Base-by-base conservation (phyloP, 108 stramenopile species). In the Conticribra weissflogii region DNA sequence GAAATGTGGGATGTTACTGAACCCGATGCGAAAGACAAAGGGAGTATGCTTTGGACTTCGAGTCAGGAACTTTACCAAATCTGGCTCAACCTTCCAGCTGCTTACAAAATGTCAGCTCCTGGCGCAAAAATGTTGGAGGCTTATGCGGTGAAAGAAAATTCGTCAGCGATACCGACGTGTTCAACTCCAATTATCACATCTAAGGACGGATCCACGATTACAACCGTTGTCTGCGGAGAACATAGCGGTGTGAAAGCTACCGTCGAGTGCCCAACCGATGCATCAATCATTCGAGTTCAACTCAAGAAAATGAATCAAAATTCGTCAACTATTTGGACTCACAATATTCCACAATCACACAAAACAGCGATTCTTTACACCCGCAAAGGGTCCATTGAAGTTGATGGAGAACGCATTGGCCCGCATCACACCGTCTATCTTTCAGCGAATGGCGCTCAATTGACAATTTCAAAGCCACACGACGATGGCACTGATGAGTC, bases 1-100 rank as follows among this genome's bases (percentile, higher is more conserved):
- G 94, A 96, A 85, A 90, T 96, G 87, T 96, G 88, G 84, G 82
- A 90, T 74, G 66, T 83, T 31, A n/a, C 18, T 16, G 65, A 65
- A 28, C 62, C 67, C 2, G 67, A 65, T 52, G 49, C 44, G 5
- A 27, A 62, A 31, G 74, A 68, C 41, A 15, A 67, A 32, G 56
- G 59, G 0, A 65, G 50, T 21, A 64, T 46, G 31, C 47, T 81
- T 5, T 55, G 63, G 45, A 67, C 76, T 23, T 52, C 55, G 2
- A 60, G 60, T 28, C 85, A 87, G 50, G 94, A 96, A 73, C 56
- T 96, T 51, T 96, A 81, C 80, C 94, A 96, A 52, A 50, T 93
- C 21, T 96, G 94, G 94, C 33, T 96, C 30, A 93, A 96, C 70
- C 50, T 93, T 12, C 91, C 91, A 2, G 48, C 67, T 0, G 25